phyloP scores from a whole-genome alignment of 2,329 filamentous ascomycete genomes.

The Aureobasidium namibiae region DNA sequence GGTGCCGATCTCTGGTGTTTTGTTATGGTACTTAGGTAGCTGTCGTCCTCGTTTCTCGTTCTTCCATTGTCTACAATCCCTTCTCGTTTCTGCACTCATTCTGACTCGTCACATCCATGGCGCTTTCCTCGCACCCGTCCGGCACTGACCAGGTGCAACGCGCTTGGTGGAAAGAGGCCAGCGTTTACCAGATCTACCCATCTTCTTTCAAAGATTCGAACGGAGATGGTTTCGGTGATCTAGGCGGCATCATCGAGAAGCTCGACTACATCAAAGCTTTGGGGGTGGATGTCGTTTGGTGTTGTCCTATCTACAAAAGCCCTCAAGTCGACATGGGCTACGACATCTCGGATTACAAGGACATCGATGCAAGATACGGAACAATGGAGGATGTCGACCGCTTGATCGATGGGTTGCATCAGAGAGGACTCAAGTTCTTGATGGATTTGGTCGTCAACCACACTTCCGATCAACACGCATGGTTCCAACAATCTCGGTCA shows the following conservation, averaged over 20 bases:
- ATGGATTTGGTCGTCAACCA: constrained; percentile 71
- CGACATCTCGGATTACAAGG: constrained; percentile 58
- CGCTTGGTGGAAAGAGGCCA: constrained; percentile 34
- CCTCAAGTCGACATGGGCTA: constrained; percentile 62
- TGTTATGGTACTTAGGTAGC: background rate
- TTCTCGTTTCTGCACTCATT: background rate
- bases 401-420: constrained; percentile 50
- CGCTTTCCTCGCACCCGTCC: background rate
- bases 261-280: constrained; percentile 52
- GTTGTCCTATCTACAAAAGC: constrained; percentile 55
- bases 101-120: background rate
- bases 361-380: constrained; percentile 55
- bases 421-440: constrained; percentile 59
- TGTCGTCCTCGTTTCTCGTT: background rate
- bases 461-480: constrained; percentile 57
- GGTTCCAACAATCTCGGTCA: constrained; percentile 60
- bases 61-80: too few relatives aligned
- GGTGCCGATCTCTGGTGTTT: background rate
- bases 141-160: background rate
- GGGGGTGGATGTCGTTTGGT: constrained; percentile 58
- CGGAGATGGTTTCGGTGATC: constrained; percentile 50
- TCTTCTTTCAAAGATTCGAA: constrained; percentile 41
- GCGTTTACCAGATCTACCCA: constrained; percentile 35
- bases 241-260: constrained; percentile 55
- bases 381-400: constrained; percentile 55